Evolutionary conservation across 805 yeast species (phyloP).

Genomic region (Lachancea nothofagi): DNA sequence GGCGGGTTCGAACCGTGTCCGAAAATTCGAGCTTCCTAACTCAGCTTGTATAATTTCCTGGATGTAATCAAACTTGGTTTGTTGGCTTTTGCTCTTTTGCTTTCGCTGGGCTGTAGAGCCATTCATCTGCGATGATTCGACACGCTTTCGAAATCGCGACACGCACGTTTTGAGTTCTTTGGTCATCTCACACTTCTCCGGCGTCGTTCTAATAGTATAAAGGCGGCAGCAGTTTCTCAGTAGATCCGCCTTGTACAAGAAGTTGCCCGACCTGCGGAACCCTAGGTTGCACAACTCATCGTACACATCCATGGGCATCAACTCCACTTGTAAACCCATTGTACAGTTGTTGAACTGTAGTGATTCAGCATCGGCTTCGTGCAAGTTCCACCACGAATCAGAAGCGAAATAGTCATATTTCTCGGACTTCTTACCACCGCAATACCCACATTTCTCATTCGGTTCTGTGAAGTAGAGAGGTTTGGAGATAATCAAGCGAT

Average conservation of each 20-base stretch:
- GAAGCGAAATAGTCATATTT: constrained; percentile 38
- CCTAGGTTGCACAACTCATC: constrained; percentile 66
- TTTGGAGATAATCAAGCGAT: constrained; percentile 36
- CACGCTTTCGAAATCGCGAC: constrained; percentile 46
- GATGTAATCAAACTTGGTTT: constrained; percentile 23
- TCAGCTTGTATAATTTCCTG: constrained; percentile 39
- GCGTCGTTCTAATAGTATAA: constrained; percentile 66
- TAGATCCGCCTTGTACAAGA: constrained; percentile 61
- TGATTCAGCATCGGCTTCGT: constrained; percentile 8
- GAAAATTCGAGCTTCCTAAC: constrained; percentile 21
- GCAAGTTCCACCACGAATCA: constrained; percentile 31
- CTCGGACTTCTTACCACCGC: constrained; percentile 45
- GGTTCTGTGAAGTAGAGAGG: constrained; percentile 42
- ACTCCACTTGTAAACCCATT: constrained; percentile 38
- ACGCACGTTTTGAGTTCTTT: constrained; percentile 66
- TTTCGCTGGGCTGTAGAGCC: not conserved
- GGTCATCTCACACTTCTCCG: constrained; percentile 40
- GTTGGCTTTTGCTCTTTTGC: constrained; percentile 2
- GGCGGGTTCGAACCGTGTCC: constrained; percentile 50
- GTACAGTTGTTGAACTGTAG: constrained; percentile 25
- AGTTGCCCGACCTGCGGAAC: constrained; percentile 72
- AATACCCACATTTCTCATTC: constrained; percentile 61
- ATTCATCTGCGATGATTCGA: not conserved
- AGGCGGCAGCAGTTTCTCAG: constrained; percentile 71
- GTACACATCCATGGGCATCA: constrained; percentile 49